Percentiles rank a stretch among this genome's conserved stretches.
Evolutionary conservation across 306 rosid genomes (phyloP).

Genomic region (Prinsepia uniflora): DNA sequence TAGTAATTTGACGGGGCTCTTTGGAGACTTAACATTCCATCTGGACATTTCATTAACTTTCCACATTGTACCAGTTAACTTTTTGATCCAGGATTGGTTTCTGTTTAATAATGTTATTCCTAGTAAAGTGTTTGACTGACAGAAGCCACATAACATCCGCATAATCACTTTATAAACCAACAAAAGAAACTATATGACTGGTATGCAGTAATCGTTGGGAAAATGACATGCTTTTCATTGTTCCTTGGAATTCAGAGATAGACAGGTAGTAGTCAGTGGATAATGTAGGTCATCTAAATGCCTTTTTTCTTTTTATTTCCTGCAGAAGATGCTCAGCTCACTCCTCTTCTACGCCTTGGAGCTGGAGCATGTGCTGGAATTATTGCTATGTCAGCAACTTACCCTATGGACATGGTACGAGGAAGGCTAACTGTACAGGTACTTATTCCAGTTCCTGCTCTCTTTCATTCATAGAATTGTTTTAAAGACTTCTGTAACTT

Average conservation of each 20-base stretch:
- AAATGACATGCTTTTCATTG: neutral
- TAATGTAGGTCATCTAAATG: constrained; percentile 1
- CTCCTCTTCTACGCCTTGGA: constrained; percentile 92
- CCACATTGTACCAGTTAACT: neutral
- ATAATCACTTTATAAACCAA: neutral
- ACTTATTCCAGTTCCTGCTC: constrained; percentile 13
- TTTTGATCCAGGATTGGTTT: neutral
- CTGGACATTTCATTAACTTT: neutral
- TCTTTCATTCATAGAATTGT: neutral
- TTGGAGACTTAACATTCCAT: neutral
- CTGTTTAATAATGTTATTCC: neutral
- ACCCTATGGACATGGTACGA: constrained; percentile 99
- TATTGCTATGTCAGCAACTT: constrained; percentile 99
- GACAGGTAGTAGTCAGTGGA: neutral
- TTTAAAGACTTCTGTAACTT: neutral
- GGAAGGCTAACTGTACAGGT: constrained; percentile 99
- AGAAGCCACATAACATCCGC: neutral
- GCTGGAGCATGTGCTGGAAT: constrained; percentile 99
- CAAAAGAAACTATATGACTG: neutral
- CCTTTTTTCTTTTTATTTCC: constrained; percentile 18
- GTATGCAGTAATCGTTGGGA: neutral
- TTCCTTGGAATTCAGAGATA: neutral
- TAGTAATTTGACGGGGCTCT: neutral
- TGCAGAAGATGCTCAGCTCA: constrained; percentile 93
- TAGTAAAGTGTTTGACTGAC: neutral